Percentiles rank a stretch among this genome's conserved stretches.
Conservation (phyloP, 768 basidiomycete genomes). For the Botryobasidium botryosum region DNA sequence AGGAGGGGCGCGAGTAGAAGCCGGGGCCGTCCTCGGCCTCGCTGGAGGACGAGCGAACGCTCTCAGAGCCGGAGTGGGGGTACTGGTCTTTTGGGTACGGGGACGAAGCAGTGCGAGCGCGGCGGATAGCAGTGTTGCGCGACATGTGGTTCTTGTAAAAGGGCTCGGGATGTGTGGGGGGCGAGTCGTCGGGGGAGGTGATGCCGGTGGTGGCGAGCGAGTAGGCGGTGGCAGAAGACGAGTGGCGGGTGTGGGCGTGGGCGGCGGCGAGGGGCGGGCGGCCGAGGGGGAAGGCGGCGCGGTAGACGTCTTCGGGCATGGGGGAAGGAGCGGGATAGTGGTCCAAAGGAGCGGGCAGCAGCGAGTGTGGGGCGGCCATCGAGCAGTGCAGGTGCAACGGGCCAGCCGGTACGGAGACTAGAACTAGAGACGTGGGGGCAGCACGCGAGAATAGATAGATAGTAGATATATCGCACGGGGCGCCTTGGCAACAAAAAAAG, state of each 20-base stretch:
- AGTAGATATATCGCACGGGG: no score
- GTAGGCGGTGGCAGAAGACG: slow-evolving; percentile 5
- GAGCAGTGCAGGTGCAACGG: no score
- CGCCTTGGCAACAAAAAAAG: no score
- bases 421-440: no score
- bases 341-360: no score
- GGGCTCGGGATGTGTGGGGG: slow-evolving; percentile 41
- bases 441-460: no score
- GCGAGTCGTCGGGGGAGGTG: slow-evolving; percentile 11
- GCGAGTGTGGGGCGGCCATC: no score
- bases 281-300: no score
- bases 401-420: no score
- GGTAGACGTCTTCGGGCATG: no score
- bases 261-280: slow-evolving; percentile 3
- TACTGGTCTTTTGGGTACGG: slow-evolving; percentile 77
- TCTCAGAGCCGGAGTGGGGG: slow-evolving; percentile 22
- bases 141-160: background rate
- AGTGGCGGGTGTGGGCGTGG: slow-evolving; percentile 1
- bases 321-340: no score
- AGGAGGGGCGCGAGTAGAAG: slow-evolving; percentile 34
- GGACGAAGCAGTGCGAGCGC: slow-evolving; percentile 64
- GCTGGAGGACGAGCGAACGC: slow-evolving; percentile 68
- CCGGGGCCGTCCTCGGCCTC: slow-evolving; percentile 79
- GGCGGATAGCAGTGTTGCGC: slow-evolving; percentile 27
- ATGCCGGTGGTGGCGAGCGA: slow-evolving; percentile 9